Conservation (phyloP, 768 basidiomycete genomes). For the Tylopilus subfusipes region DNA sequence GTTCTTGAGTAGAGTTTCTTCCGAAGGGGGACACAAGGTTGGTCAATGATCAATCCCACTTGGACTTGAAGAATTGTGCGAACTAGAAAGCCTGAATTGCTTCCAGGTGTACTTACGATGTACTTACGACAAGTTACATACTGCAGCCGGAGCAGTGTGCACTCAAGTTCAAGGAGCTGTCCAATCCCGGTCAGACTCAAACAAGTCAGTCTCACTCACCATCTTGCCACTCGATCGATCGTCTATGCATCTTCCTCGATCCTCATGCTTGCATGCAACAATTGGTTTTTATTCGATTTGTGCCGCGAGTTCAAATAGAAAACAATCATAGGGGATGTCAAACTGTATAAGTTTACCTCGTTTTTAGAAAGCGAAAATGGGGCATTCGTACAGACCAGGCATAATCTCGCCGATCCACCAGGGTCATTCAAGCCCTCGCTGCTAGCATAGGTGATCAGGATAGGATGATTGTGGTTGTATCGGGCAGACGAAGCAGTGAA, state of each 20-base stretch:
- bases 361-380: slow-evolving; percentile 1
- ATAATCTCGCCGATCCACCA: background rate
- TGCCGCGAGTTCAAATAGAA: background rate
- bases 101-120: too few relatives aligned
- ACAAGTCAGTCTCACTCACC: slow-evolving; percentile 5
- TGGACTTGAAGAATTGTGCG: too few relatives aligned
- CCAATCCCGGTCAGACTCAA: background rate
- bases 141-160: background rate
- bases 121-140: background rate
- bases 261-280: background rate
- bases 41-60: too few relatives aligned
- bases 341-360: slow-evolving; percentile 5
- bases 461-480: slow-evolving; percentile 1
- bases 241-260: background rate
- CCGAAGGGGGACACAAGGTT: too few relatives aligned
- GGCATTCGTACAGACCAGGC: background rate
- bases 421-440: background rate
- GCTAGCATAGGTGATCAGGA: background rate
- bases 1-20: too few relatives aligned
- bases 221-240: background rate
- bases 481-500: background rate
- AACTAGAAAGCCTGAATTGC: background rate
- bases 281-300: background rate
- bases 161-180: background rate
- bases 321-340: background rate